phyloP scores from a whole-genome alignment of 371 early-diverging fungal species.

The Encephalitozoon hellem region DNA sequence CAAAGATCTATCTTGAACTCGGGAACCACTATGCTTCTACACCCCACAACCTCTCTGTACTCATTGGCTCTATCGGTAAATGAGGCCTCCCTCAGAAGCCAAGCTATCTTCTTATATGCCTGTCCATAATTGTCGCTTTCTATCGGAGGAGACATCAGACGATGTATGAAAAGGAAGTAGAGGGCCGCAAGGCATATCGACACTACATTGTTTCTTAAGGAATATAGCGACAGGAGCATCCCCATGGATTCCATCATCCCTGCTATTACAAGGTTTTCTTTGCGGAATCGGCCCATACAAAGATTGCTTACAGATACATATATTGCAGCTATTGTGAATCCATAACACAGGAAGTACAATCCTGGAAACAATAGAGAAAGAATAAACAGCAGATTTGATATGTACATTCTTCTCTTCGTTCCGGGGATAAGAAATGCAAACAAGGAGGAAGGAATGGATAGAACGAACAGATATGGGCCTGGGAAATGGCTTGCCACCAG shows the following conservation, averaged over 20 bases:
- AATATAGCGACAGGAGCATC: neutral
- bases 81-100: neutral
- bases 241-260: neutral
- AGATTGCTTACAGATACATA: neutral
- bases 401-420: neutral
- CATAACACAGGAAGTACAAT: neutral
- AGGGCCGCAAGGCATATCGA: neutral
- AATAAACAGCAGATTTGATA: neutral
- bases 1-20: neutral
- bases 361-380: neutral
- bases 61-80: neutral
- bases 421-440: neutral
- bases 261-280: neutral
- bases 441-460: constrained; percentile 1
- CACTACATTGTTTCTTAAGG: neutral
- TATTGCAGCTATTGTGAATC: neutral
- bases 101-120: neutral
- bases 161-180: neutral
- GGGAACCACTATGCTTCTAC: neutral
- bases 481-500: neutral
- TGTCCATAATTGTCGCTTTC: neutral
- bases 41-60: neutral
- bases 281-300: neutral
- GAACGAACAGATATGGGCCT: neutral
- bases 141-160: neutral